Percentiles rank a stretch among this genome's conserved stretches.
These are phyloP conservation scores for Luvunga scandens DNA, from an alignment of 345 rosid genomes.

Conservation along the genomic window DNA sequence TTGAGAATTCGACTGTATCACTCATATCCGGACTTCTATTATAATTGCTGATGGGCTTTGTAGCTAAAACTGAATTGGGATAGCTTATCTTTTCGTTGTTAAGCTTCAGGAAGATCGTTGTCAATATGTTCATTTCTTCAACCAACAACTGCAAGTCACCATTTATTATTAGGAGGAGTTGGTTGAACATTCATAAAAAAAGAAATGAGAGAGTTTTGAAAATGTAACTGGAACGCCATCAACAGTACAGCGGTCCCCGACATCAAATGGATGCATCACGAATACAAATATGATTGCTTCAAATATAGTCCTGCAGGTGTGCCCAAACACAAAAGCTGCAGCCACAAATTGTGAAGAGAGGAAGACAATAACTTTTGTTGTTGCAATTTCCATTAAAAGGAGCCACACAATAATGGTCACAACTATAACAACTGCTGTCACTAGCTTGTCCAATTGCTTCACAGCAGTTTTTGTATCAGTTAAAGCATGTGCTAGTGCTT, in stretches of 20 bases:
- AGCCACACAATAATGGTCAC: slow-evolving; percentile 59
- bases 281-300: slow-evolving; percentile 86
- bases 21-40: slow-evolving; percentile 90
- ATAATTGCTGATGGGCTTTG: slow-evolving; percentile 78
- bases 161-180: background rate
- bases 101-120: slow-evolving; percentile 78
- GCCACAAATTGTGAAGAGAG: slow-evolving; percentile 66
- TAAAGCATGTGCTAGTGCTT: slow-evolving; percentile 71
- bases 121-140: slow-evolving; percentile 86
- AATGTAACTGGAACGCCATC: slow-evolving; percentile 66
- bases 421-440: slow-evolving; percentile 46
- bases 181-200: background rate
- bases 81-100: slow-evolving; percentile 72
- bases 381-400: slow-evolving; percentile 63
- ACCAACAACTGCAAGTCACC: slow-evolving; percentile 61
- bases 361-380: slow-evolving; percentile 61
- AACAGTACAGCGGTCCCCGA: slow-evolving; percentile 84
- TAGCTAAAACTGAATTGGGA: slow-evolving; percentile 70
- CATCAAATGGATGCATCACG: slow-evolving; percentile 94
- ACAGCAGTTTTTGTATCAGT: slow-evolving; percentile 92
- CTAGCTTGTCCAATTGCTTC: slow-evolving; percentile 63
- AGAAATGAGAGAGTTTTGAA: background rate
- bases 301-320: slow-evolving; percentile 77
- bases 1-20: slow-evolving; percentile 63
- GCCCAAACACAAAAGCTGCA: slow-evolving; percentile 73